Evolutionary conservation across 352 stramenopile species (phyloP).

Genomic region (Aphanomyces euteiches): DNA sequence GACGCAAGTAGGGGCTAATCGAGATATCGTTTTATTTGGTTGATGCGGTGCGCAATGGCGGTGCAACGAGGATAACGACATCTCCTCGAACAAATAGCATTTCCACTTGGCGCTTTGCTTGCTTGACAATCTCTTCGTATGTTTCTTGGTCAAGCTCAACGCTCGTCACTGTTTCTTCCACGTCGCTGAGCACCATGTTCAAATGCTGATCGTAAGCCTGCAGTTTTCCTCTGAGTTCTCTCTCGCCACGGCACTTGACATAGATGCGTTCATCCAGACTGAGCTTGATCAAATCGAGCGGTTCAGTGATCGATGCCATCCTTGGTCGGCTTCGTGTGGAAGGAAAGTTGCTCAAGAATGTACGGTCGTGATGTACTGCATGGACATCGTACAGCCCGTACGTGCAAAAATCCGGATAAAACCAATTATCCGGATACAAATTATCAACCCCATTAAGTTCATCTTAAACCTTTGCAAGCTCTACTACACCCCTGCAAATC

Average conservation of each 20-base stretch:
- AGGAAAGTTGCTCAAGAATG: background rate
- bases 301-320: slow-evolving; percentile 91
- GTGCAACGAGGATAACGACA: slow-evolving; percentile 97
- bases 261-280: slow-evolving; percentile 98
- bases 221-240: slow-evolving; percentile 95
- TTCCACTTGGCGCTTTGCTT: slow-evolving; percentile 93
- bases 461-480: too few species aligned
- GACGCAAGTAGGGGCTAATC: too few species aligned
- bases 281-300: slow-evolving; percentile 97
- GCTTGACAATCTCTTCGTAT: slow-evolving; percentile 96
- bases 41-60: slow-evolving; percentile 90
- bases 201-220: slow-evolving; percentile 99
- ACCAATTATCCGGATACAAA: too few species aligned
- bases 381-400: too few species aligned
- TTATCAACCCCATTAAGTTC: too few species aligned
- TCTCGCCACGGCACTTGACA: slow-evolving; percentile 97
- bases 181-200: slow-evolving; percentile 98
- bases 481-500: too few species aligned
- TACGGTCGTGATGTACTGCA: background rate
- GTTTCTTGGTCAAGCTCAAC: slow-evolving; percentile 97
- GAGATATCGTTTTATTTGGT: slow-evolving; percentile 7
- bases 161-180: slow-evolving; percentile 98
- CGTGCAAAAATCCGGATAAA: too few species aligned
- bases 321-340: background rate
- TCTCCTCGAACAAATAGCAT: slow-evolving; percentile 99